Evolutionary conservation across 768 basidiomycete species (phyloP).

Genomic region (Strobilomyces dryophilus): DNA sequence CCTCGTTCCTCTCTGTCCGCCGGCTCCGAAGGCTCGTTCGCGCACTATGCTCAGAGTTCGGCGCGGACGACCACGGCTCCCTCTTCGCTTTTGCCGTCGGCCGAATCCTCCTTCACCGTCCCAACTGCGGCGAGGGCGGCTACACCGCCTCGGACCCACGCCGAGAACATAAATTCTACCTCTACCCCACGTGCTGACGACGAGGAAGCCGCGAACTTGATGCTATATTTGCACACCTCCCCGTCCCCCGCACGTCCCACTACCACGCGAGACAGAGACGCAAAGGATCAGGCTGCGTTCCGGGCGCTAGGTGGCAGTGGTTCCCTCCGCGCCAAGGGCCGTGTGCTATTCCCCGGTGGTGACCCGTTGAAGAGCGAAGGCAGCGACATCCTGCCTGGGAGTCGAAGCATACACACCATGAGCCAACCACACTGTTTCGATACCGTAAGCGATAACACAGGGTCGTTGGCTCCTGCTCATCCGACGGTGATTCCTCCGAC

Average conservation of each 20-base stretch:
- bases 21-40: constrained; percentile 62
- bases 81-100: constrained; percentile 36
- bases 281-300: constrained; percentile 53
- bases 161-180: constrained; percentile 36
- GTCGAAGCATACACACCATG: constrained; percentile 22
- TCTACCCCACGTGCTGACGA: constrained; percentile 60
- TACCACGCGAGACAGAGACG: constrained; percentile 41
- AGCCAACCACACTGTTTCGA: constrained; percentile 18
- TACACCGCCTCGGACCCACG: constrained; percentile 33
- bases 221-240: constrained; percentile 81
- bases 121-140: constrained; percentile 22
- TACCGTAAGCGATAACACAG: constrained; percentile 10
- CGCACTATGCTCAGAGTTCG: constrained; percentile 67
- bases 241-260: constrained; percentile 71
- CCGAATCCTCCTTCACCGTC: constrained; percentile 36
- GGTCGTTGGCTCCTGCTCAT: constrained; percentile 24
- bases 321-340: constrained; percentile 54
- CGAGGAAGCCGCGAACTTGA: constrained; percentile 77
- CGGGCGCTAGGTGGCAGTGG: constrained; percentile 48
- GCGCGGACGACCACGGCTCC: constrained; percentile 46
- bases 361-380: constrained; percentile 28
- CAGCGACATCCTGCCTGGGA: constrained; percentile 25
- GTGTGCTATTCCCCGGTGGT: constrained; percentile 62
- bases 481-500: constrained; percentile 33
- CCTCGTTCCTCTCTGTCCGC: constrained; percentile 69